Evolutionary conservation across 192 early-diverging fungal genomes (phyloP), one percentile per base, ranked within the genome.

Genomic region (Lunasporangiospora selenospora): DNA sequence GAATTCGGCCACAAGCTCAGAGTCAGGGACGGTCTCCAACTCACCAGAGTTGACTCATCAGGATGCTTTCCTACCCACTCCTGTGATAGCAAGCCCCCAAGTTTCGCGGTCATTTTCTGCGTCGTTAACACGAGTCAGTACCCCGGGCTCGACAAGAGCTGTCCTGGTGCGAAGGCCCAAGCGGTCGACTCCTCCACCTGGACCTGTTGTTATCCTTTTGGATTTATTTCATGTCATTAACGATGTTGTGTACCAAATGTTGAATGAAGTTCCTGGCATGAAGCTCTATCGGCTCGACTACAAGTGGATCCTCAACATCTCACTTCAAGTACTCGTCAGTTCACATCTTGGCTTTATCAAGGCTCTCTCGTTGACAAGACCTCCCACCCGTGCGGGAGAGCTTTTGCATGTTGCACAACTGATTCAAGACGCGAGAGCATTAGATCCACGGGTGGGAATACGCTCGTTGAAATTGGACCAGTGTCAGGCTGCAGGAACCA

Each of bases 151-250:
- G n/a, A n/a, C n/a, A n/a, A 73, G 58, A 36, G 47, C 48, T 9
- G 49, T 73, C 2, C 21, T 73, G n/a, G 12, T 53, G 18, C 54
- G 69, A 3, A 53, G 61, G 15, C 49, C 50, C 39, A 73, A 63
- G 33, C 55, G 40, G 32, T 11, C 43, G 9, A 23, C 34, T 6
- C 41, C 48, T 16, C 40, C 40, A 0, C 48, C 49, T 31, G 69
- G 69, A 11, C 69, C 60, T 13, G 49, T 58, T 2, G 69, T 73
- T 8, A 50, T 73, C 49, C 40, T 63, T 6, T 49, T 73, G 23
- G 60, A 73, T n/a, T 10, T 57, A 4, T 27, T 47, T 3, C 12
- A 15, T 6, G 54, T 29, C 0, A 55, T 63, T 21, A 38, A 53
- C 32, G 60, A 73, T 9, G 33, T 29, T 3, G 53, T 57, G 27